phyloP scores from a whole-genome alignment of 345 rosid genomes.

The Murraya koenigii region DNA sequence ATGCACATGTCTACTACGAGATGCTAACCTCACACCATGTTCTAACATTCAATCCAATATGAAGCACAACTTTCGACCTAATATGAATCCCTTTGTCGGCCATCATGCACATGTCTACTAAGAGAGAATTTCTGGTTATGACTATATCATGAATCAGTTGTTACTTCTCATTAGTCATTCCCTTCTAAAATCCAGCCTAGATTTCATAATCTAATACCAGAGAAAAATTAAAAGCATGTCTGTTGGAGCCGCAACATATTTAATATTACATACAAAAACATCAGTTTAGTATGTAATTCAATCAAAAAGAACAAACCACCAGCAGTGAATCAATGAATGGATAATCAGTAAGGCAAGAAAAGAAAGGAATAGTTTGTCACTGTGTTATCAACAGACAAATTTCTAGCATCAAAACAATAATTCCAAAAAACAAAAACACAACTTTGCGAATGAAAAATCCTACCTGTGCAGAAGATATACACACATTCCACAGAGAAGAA shows the following conservation, averaged over 20 bases:
- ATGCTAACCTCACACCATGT: not conserved
- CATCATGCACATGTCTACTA: no score
- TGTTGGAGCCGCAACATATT: not conserved
- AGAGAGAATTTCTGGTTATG: not conserved
- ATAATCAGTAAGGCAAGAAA: not conserved
- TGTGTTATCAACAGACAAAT: not conserved
- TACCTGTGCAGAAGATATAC: conserved; percentile 11
- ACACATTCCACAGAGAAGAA: conserved; percentile 14
- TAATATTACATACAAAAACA: no score
- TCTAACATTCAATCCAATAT: not conserved
- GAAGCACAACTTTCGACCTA: not conserved
- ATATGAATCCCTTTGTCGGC: not conserved
- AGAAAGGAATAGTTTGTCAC: not conserved
- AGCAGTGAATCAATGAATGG: not conserved
- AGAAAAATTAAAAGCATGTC: not conserved
- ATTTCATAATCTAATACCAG: not conserved
- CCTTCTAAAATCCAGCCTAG: not conserved
- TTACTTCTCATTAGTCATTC: not conserved
- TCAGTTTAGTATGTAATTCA: not conserved
- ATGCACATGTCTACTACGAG: no score
- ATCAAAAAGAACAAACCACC: not conserved
- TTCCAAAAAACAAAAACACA: not conserved
- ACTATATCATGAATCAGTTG: not conserved
- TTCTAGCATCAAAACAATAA: not conserved
- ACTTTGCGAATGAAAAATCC: not conserved